These are phyloP conservation scores for Linum usitatissimum DNA, from an alignment of 345 rosid genomes.

Conservation along the genomic window DNA sequence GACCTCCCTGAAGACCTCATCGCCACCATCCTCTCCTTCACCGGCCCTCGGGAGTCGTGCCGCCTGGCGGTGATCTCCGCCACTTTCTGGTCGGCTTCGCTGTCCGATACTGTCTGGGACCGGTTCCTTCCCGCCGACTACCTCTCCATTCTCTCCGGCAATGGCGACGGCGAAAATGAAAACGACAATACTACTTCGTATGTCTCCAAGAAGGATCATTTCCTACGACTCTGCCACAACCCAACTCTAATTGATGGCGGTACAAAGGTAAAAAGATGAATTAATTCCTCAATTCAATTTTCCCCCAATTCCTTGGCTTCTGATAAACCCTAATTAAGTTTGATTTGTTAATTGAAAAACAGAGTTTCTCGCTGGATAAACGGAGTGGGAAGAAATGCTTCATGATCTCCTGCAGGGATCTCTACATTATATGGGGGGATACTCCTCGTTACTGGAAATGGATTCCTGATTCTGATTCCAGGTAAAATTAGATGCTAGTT, in stretches of 20 bases:
- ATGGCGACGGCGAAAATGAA: not conserved
- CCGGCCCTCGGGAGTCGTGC: conserved; percentile 21
- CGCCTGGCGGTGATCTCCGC: conserved; percentile 14
- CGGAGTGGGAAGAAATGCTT: conserved; percentile 47
- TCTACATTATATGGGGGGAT: conserved; percentile 42
- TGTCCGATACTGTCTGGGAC: conserved; percentile 26
- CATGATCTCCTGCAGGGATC: conserved; percentile 46
- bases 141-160: not conserved
- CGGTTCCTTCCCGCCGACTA: conserved; percentile 18
- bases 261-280: conserved; percentile 30
- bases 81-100: conserved; percentile 14
- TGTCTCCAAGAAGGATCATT: conserved; percentile 28
- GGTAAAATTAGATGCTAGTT: conserved; percentile 13
- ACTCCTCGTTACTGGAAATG: conserved; percentile 49
- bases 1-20: conserved; percentile 1
- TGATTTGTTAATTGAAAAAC: not conserved
- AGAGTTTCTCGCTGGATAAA: conserved; percentile 44
- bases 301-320: not conserved
- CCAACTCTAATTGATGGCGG: conserved; percentile 46
- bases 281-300: not conserved
- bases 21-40: conserved; percentile 16
- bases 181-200: too few relatives aligned
- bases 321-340: not conserved
- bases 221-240: conserved; percentile 28
- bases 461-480: conserved; percentile 24